Base-by-base conservation (phyloP, 345 rosid genomes). In the Hypericum androsaemum region DNA sequence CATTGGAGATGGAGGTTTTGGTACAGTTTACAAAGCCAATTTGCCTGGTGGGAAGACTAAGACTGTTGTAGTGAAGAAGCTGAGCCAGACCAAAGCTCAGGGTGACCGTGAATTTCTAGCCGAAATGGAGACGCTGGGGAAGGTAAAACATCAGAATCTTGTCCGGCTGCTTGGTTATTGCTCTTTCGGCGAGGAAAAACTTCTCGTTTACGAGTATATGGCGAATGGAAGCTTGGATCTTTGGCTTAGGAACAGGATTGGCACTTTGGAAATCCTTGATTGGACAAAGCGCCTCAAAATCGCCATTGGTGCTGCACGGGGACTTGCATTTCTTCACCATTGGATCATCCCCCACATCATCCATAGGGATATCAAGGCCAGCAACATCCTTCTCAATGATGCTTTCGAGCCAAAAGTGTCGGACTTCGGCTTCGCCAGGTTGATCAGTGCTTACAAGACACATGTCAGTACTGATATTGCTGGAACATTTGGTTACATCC, bases 61-160 rank as follows among this genome's bases (percentile, higher is more conserved):
- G n/a, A 77, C 60, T 8, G 97, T 92, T n/a, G 95, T 97, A 6
- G 83, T 92, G 2, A 92, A 92, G 82, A 88, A 92, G 80, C 75
- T 92, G 47, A 92, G 83, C 50, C 77, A 77, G 53, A 85, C 90
- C 5, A 80, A 83, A 63, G 78, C 90, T 3, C 97, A 92, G 48
- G 98, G 97, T 6, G 67, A 81, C 65, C 65, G 97, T 0, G 96
- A 92, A 58, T 92, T 92, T 77, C 73, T 77, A 0, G 98, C 98
- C 0, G 98, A 92, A 53, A 85, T 86, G 95, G 95, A 92, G 69
- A 92, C 97, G 6, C 39, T 92, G 53, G 98, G 95, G 37, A 88
- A 92, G 75, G 94, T 92, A 37, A 92, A 88, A 77, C 97, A 88
- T 76, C 80, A 62, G 39, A 88, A 92, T 60, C 87, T 92, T 0